Percentiles rank a stretch among this genome's conserved stretches.
These are phyloP conservation scores for Kregervanrija delftensis DNA, from an alignment of 805 yeast genomes.

Conservation along the genomic window DNA sequence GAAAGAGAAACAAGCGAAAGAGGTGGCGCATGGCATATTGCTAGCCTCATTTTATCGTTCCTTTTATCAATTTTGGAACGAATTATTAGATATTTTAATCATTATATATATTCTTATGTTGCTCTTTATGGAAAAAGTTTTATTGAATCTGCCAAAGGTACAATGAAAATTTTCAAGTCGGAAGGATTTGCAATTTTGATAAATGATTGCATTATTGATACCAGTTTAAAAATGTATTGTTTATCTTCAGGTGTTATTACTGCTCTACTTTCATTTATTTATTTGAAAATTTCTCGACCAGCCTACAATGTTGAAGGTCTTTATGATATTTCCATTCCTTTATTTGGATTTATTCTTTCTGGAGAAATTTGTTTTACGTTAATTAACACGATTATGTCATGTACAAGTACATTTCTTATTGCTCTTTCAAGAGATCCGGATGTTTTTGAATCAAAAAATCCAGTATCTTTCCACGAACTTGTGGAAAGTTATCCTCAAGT, in stretches of 20 bases:
- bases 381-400: constrained; percentile 65
- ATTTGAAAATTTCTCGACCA: constrained; percentile 62
- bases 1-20: too few relatives aligned
- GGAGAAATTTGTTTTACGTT: constrained; percentile 64
- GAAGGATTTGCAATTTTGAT: constrained; percentile 78
- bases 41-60: constrained; percentile 6
- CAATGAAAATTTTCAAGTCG: constrained; percentile 63
- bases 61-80: constrained; percentile 26
- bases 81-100: constrained; percentile 41
- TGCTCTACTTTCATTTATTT: constrained; percentile 52
- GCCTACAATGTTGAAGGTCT: constrained; percentile 53
- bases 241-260: constrained; percentile 48
- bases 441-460: constrained; percentile 63
- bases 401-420: constrained; percentile 72
- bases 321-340: constrained; percentile 35
- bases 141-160: constrained; percentile 65
- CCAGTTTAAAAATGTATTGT: constrained; percentile 66
- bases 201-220: constrained; percentile 73
- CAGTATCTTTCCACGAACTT: constrained; percentile 30
- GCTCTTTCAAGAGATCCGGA: constrained; percentile 82
- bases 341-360: constrained; percentile 47
- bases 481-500: constrained; percentile 17
- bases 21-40: not conserved
- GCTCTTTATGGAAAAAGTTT: constrained; percentile 83
- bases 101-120: constrained; percentile 76